These are phyloP conservation scores for Salmacisia buchloeana DNA, from an alignment of 1,284 basidiomycete genomes.

Conservation along the genomic window DNA sequence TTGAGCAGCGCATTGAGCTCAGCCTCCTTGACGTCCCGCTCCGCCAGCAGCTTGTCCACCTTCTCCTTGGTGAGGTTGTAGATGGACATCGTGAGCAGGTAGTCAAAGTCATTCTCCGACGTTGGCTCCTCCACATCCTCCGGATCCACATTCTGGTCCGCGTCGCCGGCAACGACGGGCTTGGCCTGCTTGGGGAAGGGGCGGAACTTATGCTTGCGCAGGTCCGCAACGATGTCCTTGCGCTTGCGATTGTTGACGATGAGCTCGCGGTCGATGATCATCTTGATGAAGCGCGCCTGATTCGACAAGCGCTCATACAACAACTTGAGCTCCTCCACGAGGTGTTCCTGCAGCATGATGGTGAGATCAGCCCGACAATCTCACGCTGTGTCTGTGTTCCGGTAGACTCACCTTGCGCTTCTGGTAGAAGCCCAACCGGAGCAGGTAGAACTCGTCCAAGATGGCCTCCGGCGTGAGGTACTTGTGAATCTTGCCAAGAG, in stretches of 20 bases:
- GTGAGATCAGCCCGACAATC: neutral
- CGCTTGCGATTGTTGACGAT: conserved; percentile 89
- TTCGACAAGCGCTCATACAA: conserved; percentile 82
- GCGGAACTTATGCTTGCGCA: conserved; percentile 77
- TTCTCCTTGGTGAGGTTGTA: conserved; percentile 92
- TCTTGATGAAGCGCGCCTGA: conserved; percentile 92
- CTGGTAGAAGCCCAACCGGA: conserved; percentile 75
- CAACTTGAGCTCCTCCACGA: conserved; percentile 76
- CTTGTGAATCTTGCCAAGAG: conserved; percentile 91
- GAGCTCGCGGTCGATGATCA: conserved; percentile 88
- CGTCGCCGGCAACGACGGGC: conserved; percentile 63
- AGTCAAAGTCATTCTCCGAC: conserved; percentile 72
- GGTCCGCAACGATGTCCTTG: conserved; percentile 73
- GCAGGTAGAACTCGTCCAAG: conserved; percentile 85
- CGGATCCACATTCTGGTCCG: conserved; percentile 58
- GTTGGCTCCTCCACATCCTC: conserved; percentile 53
- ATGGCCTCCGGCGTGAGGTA: conserved; percentile 87
- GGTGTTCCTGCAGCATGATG: conserved; percentile 51
- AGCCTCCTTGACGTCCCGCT: conserved; percentile 74
- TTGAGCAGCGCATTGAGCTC: conserved; percentile 76
- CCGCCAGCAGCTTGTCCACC: conserved; percentile 76
- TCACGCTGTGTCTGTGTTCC: neutral
- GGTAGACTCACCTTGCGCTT: conserved; percentile 70
- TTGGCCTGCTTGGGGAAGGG: conserved; percentile 77
- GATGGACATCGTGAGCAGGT: conserved; percentile 89